phyloP scores from a whole-genome alignment of 495 filamentous ascomycete species.

The Wilcoxina mikolae region DNA sequence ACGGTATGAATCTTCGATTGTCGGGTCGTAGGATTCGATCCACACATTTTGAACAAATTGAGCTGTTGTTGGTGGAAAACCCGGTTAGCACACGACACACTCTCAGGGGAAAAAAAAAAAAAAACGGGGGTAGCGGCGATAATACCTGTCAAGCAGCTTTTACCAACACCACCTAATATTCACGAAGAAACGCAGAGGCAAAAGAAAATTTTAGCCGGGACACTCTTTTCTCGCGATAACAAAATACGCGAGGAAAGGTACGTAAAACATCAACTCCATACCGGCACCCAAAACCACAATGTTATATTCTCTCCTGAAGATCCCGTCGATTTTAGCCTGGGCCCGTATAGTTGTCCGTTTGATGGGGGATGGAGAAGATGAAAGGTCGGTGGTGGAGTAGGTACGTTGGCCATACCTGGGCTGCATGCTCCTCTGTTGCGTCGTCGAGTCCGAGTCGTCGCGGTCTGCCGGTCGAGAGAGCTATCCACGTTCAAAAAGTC shows the following conservation, averaged over 20 bases:
- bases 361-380: not conserved
- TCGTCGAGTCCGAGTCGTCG: too few relatives aligned
- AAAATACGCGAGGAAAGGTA: too few relatives aligned
- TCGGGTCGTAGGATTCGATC: conserved; percentile 98
- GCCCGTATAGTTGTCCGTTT: not conserved
- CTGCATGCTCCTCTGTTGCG: too few relatives aligned
- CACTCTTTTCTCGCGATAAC: too few relatives aligned
- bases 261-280: conserved; percentile 31
- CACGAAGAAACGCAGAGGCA: not conserved
- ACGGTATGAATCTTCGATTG: conserved; percentile 94
- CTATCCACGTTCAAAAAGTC: too few relatives aligned
- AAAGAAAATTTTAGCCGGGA: not conserved
- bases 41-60: conserved; percentile 99
- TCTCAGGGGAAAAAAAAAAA: not conserved
- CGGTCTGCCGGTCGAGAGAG: too few relatives aligned
- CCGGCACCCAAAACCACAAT: conserved; percentile 84
- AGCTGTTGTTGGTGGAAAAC: conserved; percentile 40
- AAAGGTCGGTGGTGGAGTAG: not conserved
- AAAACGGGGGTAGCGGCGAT: conserved; percentile 17
- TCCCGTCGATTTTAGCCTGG: not conserved
- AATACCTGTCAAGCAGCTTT: conserved; percentile 93
- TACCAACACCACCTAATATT: conserved; percentile 78
- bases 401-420: conserved; percentile 3
- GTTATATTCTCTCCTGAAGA: conserved; percentile 65
- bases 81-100: conserved; percentile 4